Evolutionary conservation across 371 early-diverging fungal species (phyloP).

Genomic region (Syncephalastrum contaminatum): DNA sequence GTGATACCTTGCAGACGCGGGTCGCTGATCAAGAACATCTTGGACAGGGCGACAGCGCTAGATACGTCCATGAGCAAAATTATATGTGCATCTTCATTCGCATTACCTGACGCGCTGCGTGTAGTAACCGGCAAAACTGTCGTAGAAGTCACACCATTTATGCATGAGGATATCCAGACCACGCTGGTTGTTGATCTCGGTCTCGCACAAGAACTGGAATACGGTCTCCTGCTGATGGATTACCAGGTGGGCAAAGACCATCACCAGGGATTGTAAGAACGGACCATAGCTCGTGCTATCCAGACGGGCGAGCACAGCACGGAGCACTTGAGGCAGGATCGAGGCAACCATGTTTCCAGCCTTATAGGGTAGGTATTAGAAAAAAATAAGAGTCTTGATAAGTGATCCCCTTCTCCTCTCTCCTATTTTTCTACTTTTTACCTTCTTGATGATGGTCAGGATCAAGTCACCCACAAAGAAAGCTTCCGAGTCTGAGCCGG

Average conservation of each 20-base stretch:
- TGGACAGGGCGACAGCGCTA: constrained; percentile 78
- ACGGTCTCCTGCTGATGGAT: constrained; percentile 69
- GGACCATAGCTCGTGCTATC: constrained; percentile 70
- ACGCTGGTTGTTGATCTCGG: constrained; percentile 51
- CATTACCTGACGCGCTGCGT: constrained; percentile 73
- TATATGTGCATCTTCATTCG: not conserved
- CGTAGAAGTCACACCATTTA: constrained; percentile 77
- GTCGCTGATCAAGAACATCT: constrained; percentile 67
- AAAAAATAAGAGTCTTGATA: not conserved
- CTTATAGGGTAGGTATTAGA: constrained; percentile 17
- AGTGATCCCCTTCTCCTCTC: not conserved
- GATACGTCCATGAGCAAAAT: constrained; percentile 1
- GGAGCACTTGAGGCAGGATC: constrained; percentile 76
- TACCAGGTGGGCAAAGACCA: constrained; percentile 85
- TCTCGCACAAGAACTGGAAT: constrained; percentile 61
- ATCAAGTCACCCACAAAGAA: constrained; percentile 90
- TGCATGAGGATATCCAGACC: constrained; percentile 71
- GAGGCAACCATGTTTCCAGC: constrained; percentile 65
- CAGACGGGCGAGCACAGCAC: constrained; percentile 70
- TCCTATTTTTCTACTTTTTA: constrained; percentile 10
- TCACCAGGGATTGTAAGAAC: constrained; percentile 84
- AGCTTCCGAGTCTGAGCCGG: constrained; percentile 75
- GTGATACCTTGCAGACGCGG: constrained; percentile 63
- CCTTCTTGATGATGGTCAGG: constrained; percentile 81
- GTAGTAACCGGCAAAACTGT: constrained; percentile 74